Percentiles rank a stretch among this genome's conserved stretches.
These are phyloP conservation scores for Xerocomus amazonicus DNA, from an alignment of 1,284 basidiomycete species.

Conservation along the genomic window DNA sequence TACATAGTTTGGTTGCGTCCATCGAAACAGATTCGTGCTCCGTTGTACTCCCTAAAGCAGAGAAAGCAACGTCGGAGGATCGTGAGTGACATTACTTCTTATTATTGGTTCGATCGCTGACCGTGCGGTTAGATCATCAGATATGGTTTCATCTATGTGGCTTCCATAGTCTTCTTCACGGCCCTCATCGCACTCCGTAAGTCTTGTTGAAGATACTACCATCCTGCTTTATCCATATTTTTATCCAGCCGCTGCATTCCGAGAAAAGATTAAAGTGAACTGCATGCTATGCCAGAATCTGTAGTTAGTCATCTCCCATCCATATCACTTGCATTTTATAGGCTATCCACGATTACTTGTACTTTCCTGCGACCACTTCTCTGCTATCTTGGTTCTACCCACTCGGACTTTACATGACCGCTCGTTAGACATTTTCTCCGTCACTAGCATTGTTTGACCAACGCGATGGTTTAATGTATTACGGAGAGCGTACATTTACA, in stretches of 20 bases:
- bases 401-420: constrained; percentile 17
- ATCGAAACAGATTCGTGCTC: constrained; percentile 89
- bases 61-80: constrained; percentile 85
- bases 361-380: constrained; percentile 11
- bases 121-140: constrained; percentile 51
- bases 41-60: constrained; percentile 88
- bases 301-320: constrained; percentile 39
- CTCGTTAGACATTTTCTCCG: constrained; percentile 9
- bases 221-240: not conserved
- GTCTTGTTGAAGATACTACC: constrained; percentile 31
- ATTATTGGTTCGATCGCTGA: not conserved
- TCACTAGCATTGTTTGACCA: constrained; percentile 13
- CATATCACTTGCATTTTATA: constrained; percentile 30
- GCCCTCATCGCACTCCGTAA: constrained; percentile 75
- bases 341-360: constrained; percentile 31
- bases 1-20: constrained; percentile 75
- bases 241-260: constrained; percentile 56
- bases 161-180: constrained; percentile 72
- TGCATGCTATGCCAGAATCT: constrained; percentile 69
- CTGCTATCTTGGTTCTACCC: constrained; percentile 2
- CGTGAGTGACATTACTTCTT: constrained; percentile 42
- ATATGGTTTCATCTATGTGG: constrained; percentile 76
- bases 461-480: constrained; percentile 21
- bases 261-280: constrained; percentile 51
- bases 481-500: constrained; percentile 25